A percentile compares a stretch with the other conserved stretches of the same genome.
Evolutionary conservation across 306 rosid species (phyloP).

Genomic region (Cucurbita moschata): DNA sequence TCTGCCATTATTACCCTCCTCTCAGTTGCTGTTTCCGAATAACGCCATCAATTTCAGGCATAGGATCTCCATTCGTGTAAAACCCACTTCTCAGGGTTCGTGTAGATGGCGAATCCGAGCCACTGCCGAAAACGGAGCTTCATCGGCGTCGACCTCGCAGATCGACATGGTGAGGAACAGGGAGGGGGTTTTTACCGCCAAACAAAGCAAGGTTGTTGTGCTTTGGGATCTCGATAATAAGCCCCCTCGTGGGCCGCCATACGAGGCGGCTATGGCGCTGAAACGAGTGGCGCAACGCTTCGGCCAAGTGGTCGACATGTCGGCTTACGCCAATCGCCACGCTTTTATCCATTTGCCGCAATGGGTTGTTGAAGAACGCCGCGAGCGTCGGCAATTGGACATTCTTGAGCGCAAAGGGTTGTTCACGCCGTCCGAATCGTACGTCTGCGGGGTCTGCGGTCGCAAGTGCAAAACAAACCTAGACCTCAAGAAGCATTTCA

Average conservation of each 20-base stretch:
- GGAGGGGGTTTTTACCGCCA: conserved; percentile 44
- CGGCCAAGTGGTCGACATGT: conserved; percentile 51
- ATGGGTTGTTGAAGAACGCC: conserved; percentile 50
- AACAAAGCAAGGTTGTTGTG: conserved; percentile 46
- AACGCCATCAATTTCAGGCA: conserved; percentile 2
- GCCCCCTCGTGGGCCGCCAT: conserved; percentile 81
- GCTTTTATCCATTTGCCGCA: conserved; percentile 62
- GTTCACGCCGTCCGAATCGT: conserved; percentile 31
- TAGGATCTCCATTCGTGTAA: not conserved
- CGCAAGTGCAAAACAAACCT: conserved; percentile 42
- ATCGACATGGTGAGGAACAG: conserved; percentile 71
- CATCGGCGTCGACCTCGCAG: conserved; percentile 22
- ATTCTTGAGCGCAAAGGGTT: conserved; percentile 53
- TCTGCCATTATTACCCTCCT: conserved; percentile 3
- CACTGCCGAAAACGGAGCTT: conserved; percentile 7
- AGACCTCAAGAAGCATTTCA: conserved; percentile 61
- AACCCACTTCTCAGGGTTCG: conserved; percentile 3
- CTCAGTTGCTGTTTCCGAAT: conserved; percentile 3
- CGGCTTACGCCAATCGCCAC: conserved; percentile 85
- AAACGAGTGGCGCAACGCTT: conserved; percentile 35
- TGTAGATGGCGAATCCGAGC: conserved; percentile 11
- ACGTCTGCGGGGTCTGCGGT: conserved; percentile 55
- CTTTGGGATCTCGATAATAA: conserved; percentile 96
- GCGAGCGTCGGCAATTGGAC: conserved; percentile 39
- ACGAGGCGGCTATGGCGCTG: conserved; percentile 60